A percentile compares a stretch with the other conserved stretches of the same genome.
phyloP scores from a whole-genome alignment of 352 stramenopile genomes.

The Pythium insidiosum region DNA sequence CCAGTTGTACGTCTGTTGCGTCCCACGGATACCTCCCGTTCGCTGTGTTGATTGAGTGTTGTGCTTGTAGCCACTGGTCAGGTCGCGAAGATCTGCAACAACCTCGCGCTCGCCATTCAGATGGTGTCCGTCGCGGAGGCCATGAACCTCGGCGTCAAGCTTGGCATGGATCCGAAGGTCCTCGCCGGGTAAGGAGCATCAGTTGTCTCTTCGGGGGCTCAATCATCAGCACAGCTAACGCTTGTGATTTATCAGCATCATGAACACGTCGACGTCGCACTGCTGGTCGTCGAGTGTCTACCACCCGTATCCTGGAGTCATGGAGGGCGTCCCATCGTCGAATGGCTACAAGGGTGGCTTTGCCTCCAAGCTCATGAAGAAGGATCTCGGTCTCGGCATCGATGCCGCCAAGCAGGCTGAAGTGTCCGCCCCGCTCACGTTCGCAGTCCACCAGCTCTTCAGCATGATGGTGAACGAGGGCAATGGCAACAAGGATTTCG shows the following conservation, averaged over 20 bases:
- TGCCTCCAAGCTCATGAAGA: slow-evolving; percentile 90
- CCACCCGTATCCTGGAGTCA: slow-evolving; percentile 92
- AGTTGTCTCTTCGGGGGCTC: too few relatives aligned
- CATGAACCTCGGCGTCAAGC: slow-evolving; percentile 92
- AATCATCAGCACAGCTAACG: too few relatives aligned
- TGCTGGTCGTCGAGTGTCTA: slow-evolving; percentile 94
- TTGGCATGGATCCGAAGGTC: slow-evolving; percentile 93
- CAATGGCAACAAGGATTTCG: slow-evolving; percentile 81
- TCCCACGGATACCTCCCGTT: too few relatives aligned
- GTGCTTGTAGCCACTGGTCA: slow-evolving; percentile 51
- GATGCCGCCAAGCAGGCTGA: slow-evolving; percentile 83
- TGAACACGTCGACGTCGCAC: slow-evolving; percentile 95
- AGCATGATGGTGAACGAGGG: slow-evolving; percentile 75
- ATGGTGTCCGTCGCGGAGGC: slow-evolving; percentile 96
- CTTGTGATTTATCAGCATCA: slow-evolving; percentile 58
- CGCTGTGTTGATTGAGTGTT: slow-evolving; percentile 15
- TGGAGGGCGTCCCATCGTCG: slow-evolving; percentile 84
- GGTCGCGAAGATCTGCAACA: slow-evolving; percentile 97
- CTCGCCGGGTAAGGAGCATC: slow-evolving; percentile 84
- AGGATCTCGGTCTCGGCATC: slow-evolving; percentile 94
- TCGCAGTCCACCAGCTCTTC: slow-evolving; percentile 68
- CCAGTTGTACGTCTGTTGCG: slow-evolving; percentile 67
- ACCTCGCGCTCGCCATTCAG: slow-evolving; percentile 94
- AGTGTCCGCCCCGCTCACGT: slow-evolving; percentile 71
- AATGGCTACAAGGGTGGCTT: slow-evolving; percentile 90